Evolutionary conservation across 441 rosid genomes (phyloP).

Genomic region (Populus hybrid): DNA sequence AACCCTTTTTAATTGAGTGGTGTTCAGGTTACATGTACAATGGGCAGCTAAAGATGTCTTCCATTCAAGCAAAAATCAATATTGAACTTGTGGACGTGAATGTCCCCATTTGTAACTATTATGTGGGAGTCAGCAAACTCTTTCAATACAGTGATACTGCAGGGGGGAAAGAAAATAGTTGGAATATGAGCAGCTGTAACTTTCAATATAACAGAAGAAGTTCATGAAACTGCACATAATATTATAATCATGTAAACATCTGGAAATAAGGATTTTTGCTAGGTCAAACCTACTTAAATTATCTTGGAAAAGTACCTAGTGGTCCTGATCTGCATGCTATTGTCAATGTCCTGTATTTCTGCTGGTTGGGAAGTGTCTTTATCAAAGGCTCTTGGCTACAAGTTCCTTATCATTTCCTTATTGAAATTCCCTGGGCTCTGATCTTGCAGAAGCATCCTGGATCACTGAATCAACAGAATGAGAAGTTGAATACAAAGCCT

Average conservation of each 20-base stretch:
- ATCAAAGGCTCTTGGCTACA: neutral
- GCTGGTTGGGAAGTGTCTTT: neutral
- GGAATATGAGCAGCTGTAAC: neutral
- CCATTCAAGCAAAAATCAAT: neutral
- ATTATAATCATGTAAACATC: neutral
- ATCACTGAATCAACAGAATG: constrained; percentile 78
- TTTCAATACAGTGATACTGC: neutral
- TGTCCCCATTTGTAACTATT: neutral
- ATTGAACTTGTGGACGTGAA: neutral
- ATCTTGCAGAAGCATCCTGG: constrained; percentile 75
- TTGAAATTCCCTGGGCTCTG: neutral
- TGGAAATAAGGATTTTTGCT: neutral
- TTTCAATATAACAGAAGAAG: neutral
- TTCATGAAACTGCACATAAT: neutral
- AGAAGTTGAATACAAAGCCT: constrained; percentile 65
- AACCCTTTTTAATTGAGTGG: neutral
- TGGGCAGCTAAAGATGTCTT: neutral
- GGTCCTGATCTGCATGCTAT: neutral
- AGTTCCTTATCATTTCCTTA: neutral
- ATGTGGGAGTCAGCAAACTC: neutral
- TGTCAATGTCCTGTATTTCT: neutral
- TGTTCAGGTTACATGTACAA: neutral
- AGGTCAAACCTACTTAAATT: neutral
- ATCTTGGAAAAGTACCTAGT: neutral
- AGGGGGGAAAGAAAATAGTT: neutral